Evolutionary conservation across 106 monocot species (phyloP).

Genomic region (Chionographis japonica): DNA sequence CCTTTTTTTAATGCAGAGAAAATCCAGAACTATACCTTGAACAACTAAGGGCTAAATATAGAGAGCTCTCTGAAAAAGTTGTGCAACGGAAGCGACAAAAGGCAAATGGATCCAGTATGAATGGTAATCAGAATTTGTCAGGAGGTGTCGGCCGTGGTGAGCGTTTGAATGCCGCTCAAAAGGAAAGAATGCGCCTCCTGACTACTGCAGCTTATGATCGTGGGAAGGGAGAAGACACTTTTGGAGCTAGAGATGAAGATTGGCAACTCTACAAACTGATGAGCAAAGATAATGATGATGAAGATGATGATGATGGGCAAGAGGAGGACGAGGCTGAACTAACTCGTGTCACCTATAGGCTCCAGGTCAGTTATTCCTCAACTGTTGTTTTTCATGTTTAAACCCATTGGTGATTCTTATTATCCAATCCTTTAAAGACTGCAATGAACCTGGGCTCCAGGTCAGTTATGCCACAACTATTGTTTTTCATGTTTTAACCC

Average conservation of each 20-base stretch:
- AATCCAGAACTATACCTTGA: slow-evolving; percentile 93
- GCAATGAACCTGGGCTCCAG: background rate
- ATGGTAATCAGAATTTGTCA: slow-evolving; percentile 60
- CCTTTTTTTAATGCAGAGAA: slow-evolving; percentile 46
- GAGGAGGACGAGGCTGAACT: slow-evolving; percentile 85
- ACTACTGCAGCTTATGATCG: slow-evolving; percentile 94
- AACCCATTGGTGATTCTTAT: background rate
- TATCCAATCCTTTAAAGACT: too few species aligned
- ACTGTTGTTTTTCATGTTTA: background rate
- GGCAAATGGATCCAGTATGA: slow-evolving; percentile 49
- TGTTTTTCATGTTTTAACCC: too few species aligned
- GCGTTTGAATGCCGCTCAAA: slow-evolving; percentile 87
- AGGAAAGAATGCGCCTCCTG: slow-evolving; percentile 92
- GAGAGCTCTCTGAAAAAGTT: slow-evolving; percentile 71
- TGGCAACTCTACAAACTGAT: slow-evolving; percentile 97
- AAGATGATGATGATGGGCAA: slow-evolving; percentile 62
- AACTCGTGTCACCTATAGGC: slow-evolving; percentile 55
- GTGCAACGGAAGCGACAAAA: slow-evolving; percentile 82
- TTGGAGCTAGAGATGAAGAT: slow-evolving; percentile 91
- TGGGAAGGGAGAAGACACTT: slow-evolving; percentile 96
- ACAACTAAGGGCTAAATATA: slow-evolving; percentile 60
- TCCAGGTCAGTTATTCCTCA: slow-evolving; percentile 42
- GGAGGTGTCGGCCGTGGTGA: slow-evolving; percentile 84
- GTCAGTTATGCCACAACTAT: too few species aligned
- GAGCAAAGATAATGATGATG: slow-evolving; percentile 92